Base-by-base conservation (phyloP, 805 yeast genomes). In the Saccharomyces cerevisiae region DNA sequence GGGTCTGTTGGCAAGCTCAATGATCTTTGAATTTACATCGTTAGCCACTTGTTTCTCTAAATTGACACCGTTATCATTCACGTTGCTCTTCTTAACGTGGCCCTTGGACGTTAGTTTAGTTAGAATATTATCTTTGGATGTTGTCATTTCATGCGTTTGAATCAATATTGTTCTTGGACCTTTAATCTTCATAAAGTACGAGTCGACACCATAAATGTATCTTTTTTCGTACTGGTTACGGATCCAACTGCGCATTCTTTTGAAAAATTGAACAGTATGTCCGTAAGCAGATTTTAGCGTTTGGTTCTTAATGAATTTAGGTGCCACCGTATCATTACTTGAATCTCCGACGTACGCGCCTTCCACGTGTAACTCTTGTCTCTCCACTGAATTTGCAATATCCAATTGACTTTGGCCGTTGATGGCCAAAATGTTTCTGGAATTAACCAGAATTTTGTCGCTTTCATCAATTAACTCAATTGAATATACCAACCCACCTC, bases 141-240 rank as follows among this genome's bases (percentile, higher is more conserved):
- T 31, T 62, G 22, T 36, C 43, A 36, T 36, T 36, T 36, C 43
- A 21, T 36, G 43, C 9, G 43, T 67, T 56, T 70, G 73, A 1
- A 70, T 59, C n/a, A 69, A 53, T 9, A 70, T 30, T 8, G 64
- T 59, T 59, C 73, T 65, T 50, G 73, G 73, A 2, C 73, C 73
- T 31, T 57, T 59, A 2, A 70, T 61, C 50, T 60, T 62, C n/a
- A 69, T 53, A 47, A 62, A 66, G 30, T 57, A 59, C 10, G 61
- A 54, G 5, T 66, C 61, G 14, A 51, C 43, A 10, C 68, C 68
- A 50, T 57, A 61, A 51, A 60, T 53, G 9, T 55, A 31, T 6
- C 24, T 52, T 36, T 60, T 51, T 36, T 36, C 43, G 52, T 56
- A 62, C 9, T 28, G 14, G 22, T 41, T 50, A 31, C 53, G 52